phyloP scores from a whole-genome alignment of 2,329 filamentous ascomycete genomes.

The Sporothrix protearum region DNA sequence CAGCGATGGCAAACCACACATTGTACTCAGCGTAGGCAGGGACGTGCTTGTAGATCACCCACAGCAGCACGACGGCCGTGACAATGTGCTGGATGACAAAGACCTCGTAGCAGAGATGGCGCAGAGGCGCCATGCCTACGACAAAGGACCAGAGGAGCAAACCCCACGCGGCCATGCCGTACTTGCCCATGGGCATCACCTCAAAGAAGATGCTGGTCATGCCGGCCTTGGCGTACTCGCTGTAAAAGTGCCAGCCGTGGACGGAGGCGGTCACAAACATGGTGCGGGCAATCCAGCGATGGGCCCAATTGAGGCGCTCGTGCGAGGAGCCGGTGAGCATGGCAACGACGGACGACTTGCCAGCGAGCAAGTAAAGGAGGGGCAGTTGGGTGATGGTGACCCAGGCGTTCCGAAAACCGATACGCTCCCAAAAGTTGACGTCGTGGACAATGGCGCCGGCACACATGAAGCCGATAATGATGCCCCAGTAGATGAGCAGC shows the following conservation, averaged over 20 bases:
- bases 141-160: conserved; percentile 63
- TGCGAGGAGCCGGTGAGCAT: conserved; percentile 61
- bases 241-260: conserved; percentile 67
- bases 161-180: conserved; percentile 64
- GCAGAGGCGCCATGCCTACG: conserved; percentile 60
- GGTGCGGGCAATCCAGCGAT: conserved; percentile 67
- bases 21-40: conserved; percentile 57
- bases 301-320: conserved; percentile 69
- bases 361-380: conserved; percentile 59
- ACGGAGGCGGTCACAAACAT: conserved; percentile 65
- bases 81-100: conserved; percentile 67
- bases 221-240: conserved; percentile 58
- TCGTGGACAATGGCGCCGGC: conserved; percentile 49
- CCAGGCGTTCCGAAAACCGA: conserved; percentile 67
- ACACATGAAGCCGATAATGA: conserved; percentile 57
- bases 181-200: conserved; percentile 62
- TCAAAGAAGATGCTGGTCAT: conserved; percentile 57
- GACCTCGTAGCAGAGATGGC: conserved; percentile 64
- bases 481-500: conserved; percentile 55
- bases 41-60: conserved; percentile 61
- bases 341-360: conserved; percentile 58
- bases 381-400: conserved; percentile 62
- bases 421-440: conserved; percentile 59
- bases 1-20: conserved; percentile 62
- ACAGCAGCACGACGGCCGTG: conserved; percentile 59